Base-by-base conservation (phyloP, 1,284 basidiomycete species). In the Termitomyces sp. region DNA sequence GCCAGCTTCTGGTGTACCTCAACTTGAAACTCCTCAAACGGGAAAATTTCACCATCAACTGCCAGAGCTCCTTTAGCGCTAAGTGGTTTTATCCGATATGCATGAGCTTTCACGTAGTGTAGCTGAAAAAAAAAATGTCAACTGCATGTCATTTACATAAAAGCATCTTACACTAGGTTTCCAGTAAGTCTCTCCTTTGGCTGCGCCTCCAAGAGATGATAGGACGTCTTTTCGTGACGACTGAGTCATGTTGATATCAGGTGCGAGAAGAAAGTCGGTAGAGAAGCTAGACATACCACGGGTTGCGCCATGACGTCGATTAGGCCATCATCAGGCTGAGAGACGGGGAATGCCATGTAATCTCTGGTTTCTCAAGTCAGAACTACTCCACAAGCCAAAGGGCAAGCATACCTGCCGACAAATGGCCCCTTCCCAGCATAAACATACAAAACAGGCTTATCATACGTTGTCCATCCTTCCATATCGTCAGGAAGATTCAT, bases 271-370 rank as follows among this genome's bases (percentile, higher is more conserved):
- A 10, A 8, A 19, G 41, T 5, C 46, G 37, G 40, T 21, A 28
- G 24, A 18, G 14, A 4, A 10, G 38, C 19, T 9, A 10, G 11
- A 59, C 69, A 48, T 53, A 89, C 90, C 50, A 77, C 60, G 49
- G 81, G 79, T 71, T 93, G 86, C 16, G 84, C 73, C 34, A 81
- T 80, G 18, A 96, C 68, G 64, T 97, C 93, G 50, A 96, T 82
- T 35, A 86, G 66, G 0, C 93, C 93, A 62, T 93, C 87, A 46
- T 88, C 83, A 0, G 88, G 83, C 35, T 84, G 69, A 1, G 90
- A 85, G 3, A 90, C 84, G 0, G 93, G 93, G 68, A 93, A 95
- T 49, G 93, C 86, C 85, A 93, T 89, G 38, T 91, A 72, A 65
- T 93, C 88, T 46, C 86, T 83, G 56, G 2, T 21, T 30, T 14